A percentile compares a stretch with the other conserved stretches of the same genome.
Conservation (phyloP, 345 rosid species). For the Balakata baccata region DNA sequence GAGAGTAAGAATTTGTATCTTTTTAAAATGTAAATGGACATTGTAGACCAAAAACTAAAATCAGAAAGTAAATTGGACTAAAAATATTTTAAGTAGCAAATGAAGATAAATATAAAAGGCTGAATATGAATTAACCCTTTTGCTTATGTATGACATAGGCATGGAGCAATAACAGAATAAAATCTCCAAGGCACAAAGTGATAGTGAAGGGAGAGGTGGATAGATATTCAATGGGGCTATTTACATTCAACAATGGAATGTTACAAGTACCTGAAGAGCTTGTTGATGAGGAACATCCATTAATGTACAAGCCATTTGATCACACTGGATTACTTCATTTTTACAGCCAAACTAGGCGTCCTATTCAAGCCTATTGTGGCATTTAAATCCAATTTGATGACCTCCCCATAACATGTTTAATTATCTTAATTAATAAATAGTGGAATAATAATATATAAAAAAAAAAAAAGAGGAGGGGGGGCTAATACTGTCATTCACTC, state of each 20-base stretch:
- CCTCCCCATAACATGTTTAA: no score
- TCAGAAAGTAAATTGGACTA: no score
- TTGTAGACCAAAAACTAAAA: no score
- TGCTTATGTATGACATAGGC: conserved; percentile 34
- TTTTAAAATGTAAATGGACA: no score
- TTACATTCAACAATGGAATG: conserved; percentile 40
- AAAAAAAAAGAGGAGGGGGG: no score
- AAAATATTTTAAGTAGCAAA: no score
- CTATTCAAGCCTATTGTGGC: conserved; percentile 50
- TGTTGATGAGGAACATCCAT: conserved; percentile 45
- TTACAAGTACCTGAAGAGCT: conserved; percentile 43
- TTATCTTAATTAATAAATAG: no score
- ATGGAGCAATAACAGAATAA: conserved; percentile 55
- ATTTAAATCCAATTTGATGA: conserved; percentile 10
- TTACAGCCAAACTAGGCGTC: conserved; percentile 36
- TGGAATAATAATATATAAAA: no score
- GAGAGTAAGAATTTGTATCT: no score
- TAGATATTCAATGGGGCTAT: conserved; percentile 45
- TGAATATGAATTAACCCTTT: no score
- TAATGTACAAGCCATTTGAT: conserved; percentile 43
- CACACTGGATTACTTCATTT: conserved; percentile 42
- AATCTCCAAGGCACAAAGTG: conserved; percentile 48
- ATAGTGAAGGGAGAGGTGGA: conserved; percentile 34
- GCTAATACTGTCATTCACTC: no score
- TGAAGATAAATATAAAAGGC: no score